Conservation (phyloP, 768 basidiomycete species). For the Suillus alpinus region DNA sequence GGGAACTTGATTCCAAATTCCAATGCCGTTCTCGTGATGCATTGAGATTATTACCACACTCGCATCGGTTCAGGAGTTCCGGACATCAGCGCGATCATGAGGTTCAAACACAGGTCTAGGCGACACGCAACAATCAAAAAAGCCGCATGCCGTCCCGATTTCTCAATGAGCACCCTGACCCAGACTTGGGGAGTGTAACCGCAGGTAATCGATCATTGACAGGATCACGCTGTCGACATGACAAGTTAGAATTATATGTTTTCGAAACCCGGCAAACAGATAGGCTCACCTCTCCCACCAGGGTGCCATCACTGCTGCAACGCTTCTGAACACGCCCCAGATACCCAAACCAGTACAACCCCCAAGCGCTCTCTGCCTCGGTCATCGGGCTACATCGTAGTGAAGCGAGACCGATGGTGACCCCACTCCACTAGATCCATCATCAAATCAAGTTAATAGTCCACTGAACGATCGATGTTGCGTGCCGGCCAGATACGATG, state of each 20-base stretch:
- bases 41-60: background rate
- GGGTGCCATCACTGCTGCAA: background rate
- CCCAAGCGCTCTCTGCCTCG: background rate
- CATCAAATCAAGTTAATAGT: background rate
- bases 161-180: background rate
- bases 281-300: background rate
- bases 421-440: background rate
- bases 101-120: background rate
- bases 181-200: background rate
- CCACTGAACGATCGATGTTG: background rate
- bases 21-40: background rate
- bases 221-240: background rate
- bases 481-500: background rate
- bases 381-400: background rate
- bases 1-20: background rate
- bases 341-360: background rate
- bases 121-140: background rate
- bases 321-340: background rate
- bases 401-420: background rate
- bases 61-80: background rate
- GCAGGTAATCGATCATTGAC: background rate
- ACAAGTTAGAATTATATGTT: background rate
- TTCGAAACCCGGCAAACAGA: background rate
- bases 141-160: background rate
- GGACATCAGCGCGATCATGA: background rate